Base-by-base conservation (phyloP, 2,329 filamentous ascomycete genomes). In the Verticillium nonalfalfae region DNA sequence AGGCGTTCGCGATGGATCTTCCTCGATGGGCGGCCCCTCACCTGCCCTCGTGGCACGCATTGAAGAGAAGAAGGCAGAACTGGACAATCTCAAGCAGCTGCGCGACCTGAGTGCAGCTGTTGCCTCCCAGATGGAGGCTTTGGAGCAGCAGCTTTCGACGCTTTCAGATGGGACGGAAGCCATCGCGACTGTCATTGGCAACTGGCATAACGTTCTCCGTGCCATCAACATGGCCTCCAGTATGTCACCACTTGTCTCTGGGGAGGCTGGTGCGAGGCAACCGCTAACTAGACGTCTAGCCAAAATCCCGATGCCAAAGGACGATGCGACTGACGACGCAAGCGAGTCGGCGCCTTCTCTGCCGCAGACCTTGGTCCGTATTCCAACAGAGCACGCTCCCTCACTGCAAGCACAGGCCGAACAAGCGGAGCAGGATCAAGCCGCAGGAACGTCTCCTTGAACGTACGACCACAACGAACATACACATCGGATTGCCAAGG, bases 201-300 rank as follows among this genome's bases (percentile, higher is more conserved):
- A 95, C 73, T 96, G 91, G 91, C 89, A 93, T 74, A 93, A 91
- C 68, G 91, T 96, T 66, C 81, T 96, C 63, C 83, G 89, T 66
- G 90, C 90, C 52, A 93, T 96, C 70, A 90, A 90, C 70, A 93
- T 95, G 90, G 91, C 91, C 64, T 93, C 90, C 63, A 83, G 90
- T 93, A 81, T 70, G 86, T 77, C 34, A 61, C 55, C 11, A 6
- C 26, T 31, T 13, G 7, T 40, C 26, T 26, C 38, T 18, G 11
- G 34, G 10, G 14, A 15, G 35, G 2, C 57, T 4, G 39, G 9
- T 10, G 11, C 40, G 14, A 38, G 13, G 21, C 21, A 26, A 45
- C 13, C 11, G 4, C n/a, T 58, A 21, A 40, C 57, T 10, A 9
- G 14, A n/a, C 15, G 9, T n/a, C 26, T 64, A 93, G 90, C 85